A percentile compares a stretch with the other conserved stretches of the same genome.
Conservation (phyloP, 2,329 filamentous ascomycete genomes). For the Ramichloridium luteum region DNA sequence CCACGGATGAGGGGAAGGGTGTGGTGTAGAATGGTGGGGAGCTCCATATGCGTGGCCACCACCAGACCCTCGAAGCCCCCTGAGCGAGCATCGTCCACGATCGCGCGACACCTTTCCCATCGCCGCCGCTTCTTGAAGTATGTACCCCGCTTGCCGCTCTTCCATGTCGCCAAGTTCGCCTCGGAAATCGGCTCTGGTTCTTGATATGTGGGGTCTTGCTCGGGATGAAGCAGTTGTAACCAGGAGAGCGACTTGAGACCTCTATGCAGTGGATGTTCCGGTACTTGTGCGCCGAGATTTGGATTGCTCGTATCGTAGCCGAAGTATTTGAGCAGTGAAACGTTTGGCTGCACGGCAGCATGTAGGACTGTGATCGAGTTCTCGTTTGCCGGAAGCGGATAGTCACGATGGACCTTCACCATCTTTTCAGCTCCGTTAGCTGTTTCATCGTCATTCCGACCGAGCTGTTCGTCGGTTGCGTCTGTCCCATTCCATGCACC, state of each 20-base stretch:
- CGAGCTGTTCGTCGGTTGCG: conserved; percentile 2
- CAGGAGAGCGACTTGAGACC: conserved; percentile 79
- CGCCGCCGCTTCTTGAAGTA: conserved; percentile 83
- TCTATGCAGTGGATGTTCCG: conserved; percentile 62
- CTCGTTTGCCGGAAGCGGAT: conserved; percentile 51
- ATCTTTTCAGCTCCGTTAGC: conserved; percentile 16
- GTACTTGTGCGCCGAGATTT: conserved; percentile 29
- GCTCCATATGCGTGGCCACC: conserved; percentile 72
- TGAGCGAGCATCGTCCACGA: conserved; percentile 60
- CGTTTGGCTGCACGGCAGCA: conserved; percentile 72
- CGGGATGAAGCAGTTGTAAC: conserved; percentile 76
- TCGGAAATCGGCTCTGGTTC: conserved; percentile 49
- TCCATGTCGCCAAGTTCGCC: conserved; percentile 55
- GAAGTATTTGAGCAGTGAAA: conserved; percentile 80
- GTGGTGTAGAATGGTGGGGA: conserved; percentile 60
- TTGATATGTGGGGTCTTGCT: conserved; percentile 61
- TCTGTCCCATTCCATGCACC: neutral
- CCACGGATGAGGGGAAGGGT: conserved; percentile 69
- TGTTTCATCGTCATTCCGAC: conserved; percentile 1
- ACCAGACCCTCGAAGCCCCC: conserved; percentile 77
- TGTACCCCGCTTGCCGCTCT: conserved; percentile 67
- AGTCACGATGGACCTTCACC: conserved; percentile 31
- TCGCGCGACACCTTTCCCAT: conserved; percentile 58
- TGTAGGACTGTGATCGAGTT: conserved; percentile 77
- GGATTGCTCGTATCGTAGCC: conserved; percentile 62